Percentiles rank a stretch among this genome's conserved stretches.
Evolutionary conservation across 2,329 filamentous ascomycete genomes (phyloP).

Genomic region (Hypoxylon sp.): DNA sequence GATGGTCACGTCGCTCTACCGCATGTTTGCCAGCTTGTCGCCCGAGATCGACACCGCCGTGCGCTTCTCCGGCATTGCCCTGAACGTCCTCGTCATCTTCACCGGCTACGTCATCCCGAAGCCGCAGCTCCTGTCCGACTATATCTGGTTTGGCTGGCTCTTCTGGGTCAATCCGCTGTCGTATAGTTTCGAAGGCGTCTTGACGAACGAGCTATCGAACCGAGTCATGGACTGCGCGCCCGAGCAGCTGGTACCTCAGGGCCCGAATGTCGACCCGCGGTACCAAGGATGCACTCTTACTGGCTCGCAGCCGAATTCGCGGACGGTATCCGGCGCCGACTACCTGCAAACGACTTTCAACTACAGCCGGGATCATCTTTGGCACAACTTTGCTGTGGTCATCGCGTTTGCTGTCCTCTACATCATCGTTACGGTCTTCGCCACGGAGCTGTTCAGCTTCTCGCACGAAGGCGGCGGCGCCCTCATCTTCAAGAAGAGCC

Average conservation of each 20-base stretch:
- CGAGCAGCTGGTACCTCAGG: slow-evolving; percentile 56
- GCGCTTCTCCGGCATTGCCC: slow-evolving; percentile 60
- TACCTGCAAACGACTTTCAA: slow-evolving; percentile 62
- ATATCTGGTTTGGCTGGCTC: slow-evolving; percentile 77
- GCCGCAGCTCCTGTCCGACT: slow-evolving; percentile 59
- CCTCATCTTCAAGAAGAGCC: slow-evolving; percentile 75
- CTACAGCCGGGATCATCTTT: slow-evolving; percentile 66
- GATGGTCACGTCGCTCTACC: slow-evolving; percentile 44
- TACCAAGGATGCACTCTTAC: slow-evolving; percentile 65
- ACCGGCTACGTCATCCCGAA: slow-evolving; percentile 71
- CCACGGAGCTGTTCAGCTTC: slow-evolving; percentile 73
- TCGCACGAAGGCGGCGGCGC: slow-evolving; percentile 69
- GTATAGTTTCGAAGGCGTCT: slow-evolving; percentile 70
- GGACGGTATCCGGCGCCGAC: slow-evolving; percentile 59
- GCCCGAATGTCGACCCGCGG: slow-evolving; percentile 49
- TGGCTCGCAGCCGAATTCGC: slow-evolving; percentile 58
- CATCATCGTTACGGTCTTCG: slow-evolving; percentile 73
- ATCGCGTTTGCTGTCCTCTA: slow-evolving; percentile 80
- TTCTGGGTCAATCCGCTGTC: slow-evolving; percentile 70
- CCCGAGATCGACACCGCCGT: slow-evolving; percentile 67
- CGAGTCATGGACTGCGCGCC: slow-evolving; percentile 59
- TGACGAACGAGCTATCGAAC: slow-evolving; percentile 62
- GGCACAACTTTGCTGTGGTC: slow-evolving; percentile 81
- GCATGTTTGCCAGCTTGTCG: slow-evolving; percentile 45
- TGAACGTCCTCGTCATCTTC: slow-evolving; percentile 71